Conservation (phyloP, 2,329 filamentous ascomycete species). For the Diaporthe humulicola region DNA sequence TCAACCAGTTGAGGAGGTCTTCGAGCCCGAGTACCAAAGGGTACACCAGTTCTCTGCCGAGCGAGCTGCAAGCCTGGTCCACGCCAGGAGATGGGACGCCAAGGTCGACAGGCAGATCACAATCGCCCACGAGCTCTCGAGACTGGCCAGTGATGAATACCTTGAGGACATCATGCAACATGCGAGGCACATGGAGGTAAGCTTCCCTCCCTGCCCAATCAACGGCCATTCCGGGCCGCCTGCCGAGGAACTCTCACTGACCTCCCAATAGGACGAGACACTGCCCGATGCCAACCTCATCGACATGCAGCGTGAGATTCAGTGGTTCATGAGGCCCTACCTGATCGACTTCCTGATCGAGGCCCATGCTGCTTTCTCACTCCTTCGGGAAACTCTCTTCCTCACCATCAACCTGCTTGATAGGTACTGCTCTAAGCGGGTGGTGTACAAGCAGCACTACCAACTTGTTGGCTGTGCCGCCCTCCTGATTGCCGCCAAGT, state of each 20-base stretch:
- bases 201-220: conserved; percentile 49
- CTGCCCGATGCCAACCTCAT: conserved; percentile 97
- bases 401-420: conserved; percentile 97
- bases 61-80: conserved; percentile 38
- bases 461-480: conserved; percentile 97
- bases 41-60: conserved; percentile 39
- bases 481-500: conserved; percentile 96
- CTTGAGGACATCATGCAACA: conserved; percentile 94
- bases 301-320: conserved; percentile 98
- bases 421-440: conserved; percentile 95
- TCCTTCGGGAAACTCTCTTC: conserved; percentile 95
- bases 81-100: conserved; percentile 40
- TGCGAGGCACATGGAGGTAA: conserved; percentile 93
- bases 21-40: conserved; percentile 38
- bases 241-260: conserved; percentile 16
- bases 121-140: conserved; percentile 90
- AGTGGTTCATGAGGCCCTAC: conserved; percentile 99
- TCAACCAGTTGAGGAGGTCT: conserved; percentile 48
- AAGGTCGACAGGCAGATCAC: conserved; percentile 81
- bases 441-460: conserved; percentile 99
- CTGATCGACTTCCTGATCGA: conserved; percentile 98
- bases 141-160: conserved; percentile 88
- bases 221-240: neutral
- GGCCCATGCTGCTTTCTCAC: conserved; percentile 93
- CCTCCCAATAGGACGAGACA: conserved; percentile 75